Evolutionary conservation across 768 basidiomycete genomes (phyloP).

Genomic region (Hericium erinaceus): DNA sequence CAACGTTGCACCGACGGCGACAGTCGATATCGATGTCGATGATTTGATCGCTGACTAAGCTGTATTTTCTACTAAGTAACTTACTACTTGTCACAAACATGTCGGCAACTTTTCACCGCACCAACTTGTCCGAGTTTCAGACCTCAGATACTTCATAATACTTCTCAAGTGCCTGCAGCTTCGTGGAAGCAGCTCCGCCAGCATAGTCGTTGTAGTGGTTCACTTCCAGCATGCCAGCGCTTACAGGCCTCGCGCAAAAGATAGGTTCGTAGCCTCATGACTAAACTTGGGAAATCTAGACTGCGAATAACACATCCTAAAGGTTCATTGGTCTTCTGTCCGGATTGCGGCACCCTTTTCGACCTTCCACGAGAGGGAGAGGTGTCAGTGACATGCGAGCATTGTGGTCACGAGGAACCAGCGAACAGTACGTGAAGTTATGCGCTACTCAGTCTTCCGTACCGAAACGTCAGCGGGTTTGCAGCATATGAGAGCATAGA

Average conservation of each 20-base stretch:
- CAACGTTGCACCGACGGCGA: too few species aligned
- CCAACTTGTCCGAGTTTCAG: too few species aligned
- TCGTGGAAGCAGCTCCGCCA: too few species aligned
- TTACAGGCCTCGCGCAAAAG: conserved; percentile 29
- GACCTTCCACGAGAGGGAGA: conserved; percentile 72
- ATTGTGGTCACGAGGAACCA: conserved; percentile 81
- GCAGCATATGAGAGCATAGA: conserved; percentile 88
- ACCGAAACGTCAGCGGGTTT: neutral
- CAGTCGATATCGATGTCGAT: too few species aligned
- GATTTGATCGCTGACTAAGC: too few species aligned
- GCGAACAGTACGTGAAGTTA: conserved; percentile 65
- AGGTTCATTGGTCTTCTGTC: conserved; percentile 95
- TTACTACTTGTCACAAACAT: too few species aligned
- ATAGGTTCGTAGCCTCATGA: conserved; percentile 29
- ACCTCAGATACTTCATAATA: too few species aligned
- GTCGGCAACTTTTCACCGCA: too few species aligned
- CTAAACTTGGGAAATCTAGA: neutral
- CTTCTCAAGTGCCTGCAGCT: too few species aligned
- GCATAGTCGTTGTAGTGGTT: too few species aligned
- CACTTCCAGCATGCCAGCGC: conserved; percentile 4
- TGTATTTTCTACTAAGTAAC: too few species aligned
- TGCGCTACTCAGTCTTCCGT: neutral
- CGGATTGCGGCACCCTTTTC: conserved; percentile 84
- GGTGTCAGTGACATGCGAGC: conserved; percentile 72
- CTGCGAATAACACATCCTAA: neutral